Conservation (phyloP, 1,139 yeast genomes). For the Sporopachydermia cereana region DNA sequence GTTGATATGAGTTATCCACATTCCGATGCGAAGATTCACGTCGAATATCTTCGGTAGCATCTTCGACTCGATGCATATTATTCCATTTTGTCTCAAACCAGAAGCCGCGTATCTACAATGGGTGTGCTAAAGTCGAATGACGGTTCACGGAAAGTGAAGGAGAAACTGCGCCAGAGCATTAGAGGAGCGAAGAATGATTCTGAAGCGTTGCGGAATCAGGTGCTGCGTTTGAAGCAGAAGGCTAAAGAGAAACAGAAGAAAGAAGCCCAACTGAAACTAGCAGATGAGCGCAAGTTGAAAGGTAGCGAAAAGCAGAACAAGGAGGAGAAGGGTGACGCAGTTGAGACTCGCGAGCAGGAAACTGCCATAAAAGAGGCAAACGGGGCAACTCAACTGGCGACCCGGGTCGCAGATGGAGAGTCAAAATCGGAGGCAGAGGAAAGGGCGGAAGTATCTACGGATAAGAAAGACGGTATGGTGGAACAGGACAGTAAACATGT, state of each 20-base stretch:
- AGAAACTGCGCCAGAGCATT: conserved; percentile 19
- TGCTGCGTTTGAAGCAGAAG: conserved; percentile 15
- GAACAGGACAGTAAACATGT: conserved; percentile 17
- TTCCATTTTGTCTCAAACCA: no score
- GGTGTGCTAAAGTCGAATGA: not conserved
- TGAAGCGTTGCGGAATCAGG: conserved; percentile 33
- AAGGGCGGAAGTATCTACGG: not conserved
- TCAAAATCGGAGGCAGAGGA: conserved; percentile 15
- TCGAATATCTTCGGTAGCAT: no score
- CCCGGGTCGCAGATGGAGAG: no score
- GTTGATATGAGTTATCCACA: no score
- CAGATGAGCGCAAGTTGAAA: conserved; percentile 7
- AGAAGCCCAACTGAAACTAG: conserved; percentile 3
- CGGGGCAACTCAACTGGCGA: conserved; percentile 9
- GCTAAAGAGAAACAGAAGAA: conserved; percentile 8
- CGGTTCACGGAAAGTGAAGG: conserved; percentile 10
- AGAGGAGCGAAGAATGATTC: conserved; percentile 42
- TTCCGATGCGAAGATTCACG: no score
- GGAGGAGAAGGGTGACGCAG: not conserved
- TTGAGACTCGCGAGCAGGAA: no score
- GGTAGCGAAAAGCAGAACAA: no score
- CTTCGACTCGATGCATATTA: no score
- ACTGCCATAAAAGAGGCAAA: conserved; percentile 8
- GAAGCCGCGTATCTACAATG: no score
- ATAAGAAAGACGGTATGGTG: conserved; percentile 39